phyloP scores from a whole-genome alignment of 768 basidiomycete species.

The Podaxis carcinomalis region DNA sequence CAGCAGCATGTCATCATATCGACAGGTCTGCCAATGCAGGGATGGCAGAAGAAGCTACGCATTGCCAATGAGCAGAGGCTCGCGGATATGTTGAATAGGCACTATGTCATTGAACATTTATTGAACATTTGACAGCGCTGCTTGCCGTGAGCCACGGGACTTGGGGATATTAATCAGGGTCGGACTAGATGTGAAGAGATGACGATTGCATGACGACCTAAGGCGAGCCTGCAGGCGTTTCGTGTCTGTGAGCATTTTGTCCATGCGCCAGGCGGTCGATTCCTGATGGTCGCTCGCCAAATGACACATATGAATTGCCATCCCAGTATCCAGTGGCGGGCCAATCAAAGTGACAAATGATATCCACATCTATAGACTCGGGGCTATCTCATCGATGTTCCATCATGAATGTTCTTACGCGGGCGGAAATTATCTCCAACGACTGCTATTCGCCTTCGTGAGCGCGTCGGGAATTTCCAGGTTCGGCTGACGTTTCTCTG shows the following conservation, averaged over 20 bases:
- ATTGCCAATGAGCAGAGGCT: not conserved
- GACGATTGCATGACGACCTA: not conserved
- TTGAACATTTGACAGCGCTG: not conserved
- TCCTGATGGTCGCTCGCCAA: not conserved
- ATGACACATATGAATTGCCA: not conserved
- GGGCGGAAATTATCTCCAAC: not conserved
- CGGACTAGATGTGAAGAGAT: not conserved
- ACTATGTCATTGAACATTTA: not conserved
- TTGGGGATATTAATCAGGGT: constrained; percentile 1
- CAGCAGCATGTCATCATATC: not conserved
- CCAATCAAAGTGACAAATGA: not conserved
- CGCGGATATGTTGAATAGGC: not conserved
- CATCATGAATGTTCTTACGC: not conserved
- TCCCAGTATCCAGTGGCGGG: not conserved
- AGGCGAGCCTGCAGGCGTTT: not conserved
- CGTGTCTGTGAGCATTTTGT: not conserved
- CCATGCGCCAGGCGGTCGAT: not conserved
- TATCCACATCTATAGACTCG: not conserved
- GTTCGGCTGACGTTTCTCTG: not conserved
- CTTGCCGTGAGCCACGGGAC: not conserved
- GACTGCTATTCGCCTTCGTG: not conserved
- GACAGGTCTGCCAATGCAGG: not conserved
- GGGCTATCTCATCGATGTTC: not conserved
- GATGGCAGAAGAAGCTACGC: not conserved
- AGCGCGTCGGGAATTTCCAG: not conserved